A percentile compares a stretch with the other conserved stretches of the same genome.
Conservation (phyloP, 345 rosid species). For the Arabis alpina region DNA sequence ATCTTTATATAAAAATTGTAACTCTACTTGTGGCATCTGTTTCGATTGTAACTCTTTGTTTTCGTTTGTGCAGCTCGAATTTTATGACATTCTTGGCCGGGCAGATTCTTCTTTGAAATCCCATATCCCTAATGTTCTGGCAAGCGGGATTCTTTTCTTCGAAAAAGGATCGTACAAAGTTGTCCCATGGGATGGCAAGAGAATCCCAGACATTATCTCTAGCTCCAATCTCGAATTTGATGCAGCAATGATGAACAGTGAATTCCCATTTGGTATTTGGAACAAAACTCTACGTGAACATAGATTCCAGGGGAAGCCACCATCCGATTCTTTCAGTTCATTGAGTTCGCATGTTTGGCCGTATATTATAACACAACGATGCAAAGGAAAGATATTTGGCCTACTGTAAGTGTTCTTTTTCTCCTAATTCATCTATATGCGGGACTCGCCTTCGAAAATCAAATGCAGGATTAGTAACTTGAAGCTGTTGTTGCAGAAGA, state of each 20-base stretch:
- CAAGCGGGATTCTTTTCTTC: constrained; percentile 74
- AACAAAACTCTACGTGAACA: constrained; percentile 67
- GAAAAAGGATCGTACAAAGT: constrained; percentile 67
- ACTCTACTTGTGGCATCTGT: constrained; percentile 25
- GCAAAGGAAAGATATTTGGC: constrained; percentile 90
- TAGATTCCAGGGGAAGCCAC: constrained; percentile 54
- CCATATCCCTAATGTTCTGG: constrained; percentile 73
- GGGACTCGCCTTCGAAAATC: constrained; percentile 2
- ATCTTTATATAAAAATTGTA: not conserved
- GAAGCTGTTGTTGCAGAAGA: constrained; percentile 62
- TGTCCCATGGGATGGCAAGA: constrained; percentile 92
- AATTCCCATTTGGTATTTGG: constrained; percentile 82
- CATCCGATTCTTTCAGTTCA: constrained; percentile 43
- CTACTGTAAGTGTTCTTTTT: constrained; percentile 64
- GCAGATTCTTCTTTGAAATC: constrained; percentile 62
- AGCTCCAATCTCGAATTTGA: constrained; percentile 52
- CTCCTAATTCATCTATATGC: not conserved
- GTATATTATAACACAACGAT: constrained; percentile 77
- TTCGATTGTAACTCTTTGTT: constrained; percentile 36
- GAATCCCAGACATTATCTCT: constrained; percentile 62
- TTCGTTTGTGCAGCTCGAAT: constrained; percentile 75
- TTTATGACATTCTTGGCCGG: constrained; percentile 57
- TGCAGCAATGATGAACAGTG: constrained; percentile 45
- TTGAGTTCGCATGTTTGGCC: constrained; percentile 72
- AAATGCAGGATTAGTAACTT: constrained; percentile 26